Evolutionary conservation across 2,329 filamentous ascomycete species (phyloP).

Genomic region (Elsinoe fawcettii): DNA sequence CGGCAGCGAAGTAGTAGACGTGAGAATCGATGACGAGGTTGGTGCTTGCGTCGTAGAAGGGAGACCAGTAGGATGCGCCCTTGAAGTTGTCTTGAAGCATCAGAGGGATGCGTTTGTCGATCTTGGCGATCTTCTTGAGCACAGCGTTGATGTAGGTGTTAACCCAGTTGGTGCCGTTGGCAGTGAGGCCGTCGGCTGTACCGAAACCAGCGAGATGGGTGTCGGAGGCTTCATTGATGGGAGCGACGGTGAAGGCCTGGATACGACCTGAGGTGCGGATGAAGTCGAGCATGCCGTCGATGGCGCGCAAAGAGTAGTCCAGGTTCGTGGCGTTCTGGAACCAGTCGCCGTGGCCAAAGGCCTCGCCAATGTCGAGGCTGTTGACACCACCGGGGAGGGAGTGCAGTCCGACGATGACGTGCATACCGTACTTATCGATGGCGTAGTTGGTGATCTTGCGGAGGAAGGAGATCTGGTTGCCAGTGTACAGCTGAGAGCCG

Average conservation of each 20-base stretch:
- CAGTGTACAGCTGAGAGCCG: conserved; percentile 28
- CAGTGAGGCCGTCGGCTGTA: conserved; percentile 26
- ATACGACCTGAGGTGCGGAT: conserved; percentile 12
- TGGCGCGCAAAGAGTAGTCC: conserved; percentile 22
- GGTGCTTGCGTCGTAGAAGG: conserved; percentile 21
- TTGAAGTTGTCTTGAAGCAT: conserved; percentile 30
- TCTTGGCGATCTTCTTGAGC: conserved; percentile 22
- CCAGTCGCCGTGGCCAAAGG: conserved; percentile 28
- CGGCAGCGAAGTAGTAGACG: conserved; percentile 28
- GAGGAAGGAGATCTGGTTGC: conserved; percentile 29
- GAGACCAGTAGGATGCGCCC: conserved; percentile 25
- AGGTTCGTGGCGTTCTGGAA: conserved; percentile 32
- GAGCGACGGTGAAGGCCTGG: conserved; percentile 15
- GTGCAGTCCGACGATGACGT: conserved; percentile 32
- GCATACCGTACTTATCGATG: conserved; percentile 31
- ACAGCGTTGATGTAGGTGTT: conserved; percentile 29
- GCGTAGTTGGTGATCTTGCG: conserved; percentile 30
- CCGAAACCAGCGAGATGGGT: conserved; percentile 29
- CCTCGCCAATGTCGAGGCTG: conserved; percentile 23
- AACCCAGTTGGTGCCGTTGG: conserved; percentile 27
- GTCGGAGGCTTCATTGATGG: conserved; percentile 18
- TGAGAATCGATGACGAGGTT: conserved; percentile 30
- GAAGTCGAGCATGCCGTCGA: conserved; percentile 17
- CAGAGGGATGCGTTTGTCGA: conserved; percentile 27
- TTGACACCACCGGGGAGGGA: conserved; percentile 30